A percentile compares a stretch with the other conserved stretches of the same genome.
phyloP scores from a whole-genome alignment of 306 rosid species.

The Malus fusca region DNA sequence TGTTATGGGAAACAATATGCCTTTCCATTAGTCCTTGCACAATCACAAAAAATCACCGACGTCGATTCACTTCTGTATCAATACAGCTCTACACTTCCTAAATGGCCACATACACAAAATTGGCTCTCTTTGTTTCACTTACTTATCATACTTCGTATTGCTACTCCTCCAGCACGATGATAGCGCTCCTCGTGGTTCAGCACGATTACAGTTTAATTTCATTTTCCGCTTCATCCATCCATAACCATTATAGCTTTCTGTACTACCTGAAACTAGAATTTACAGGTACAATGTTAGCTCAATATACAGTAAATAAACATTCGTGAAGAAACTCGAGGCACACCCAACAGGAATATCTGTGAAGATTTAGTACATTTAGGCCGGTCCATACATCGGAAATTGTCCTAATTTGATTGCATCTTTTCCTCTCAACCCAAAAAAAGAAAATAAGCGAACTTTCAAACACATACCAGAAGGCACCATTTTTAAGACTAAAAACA shows the following conservation, averaged over 20 bases:
- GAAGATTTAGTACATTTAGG: neutral
- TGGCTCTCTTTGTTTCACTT: constrained; percentile 4
- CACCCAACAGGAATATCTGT: neutral
- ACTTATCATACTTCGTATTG: neutral
- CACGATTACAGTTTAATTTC: neutral
- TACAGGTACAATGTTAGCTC: neutral
- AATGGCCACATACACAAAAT: constrained; percentile 20
- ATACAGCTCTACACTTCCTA: constrained; percentile 16
- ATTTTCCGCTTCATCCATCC: constrained; percentile 14
- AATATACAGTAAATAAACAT: neutral
- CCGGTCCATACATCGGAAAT: neutral
- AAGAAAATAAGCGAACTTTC: too few relatives aligned
- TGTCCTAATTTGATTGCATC: neutral
- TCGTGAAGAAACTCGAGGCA: neutral
- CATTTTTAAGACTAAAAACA: too few relatives aligned
- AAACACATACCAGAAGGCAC: too few relatives aligned
- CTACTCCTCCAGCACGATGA: constrained; percentile 2
- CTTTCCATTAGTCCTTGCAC: neutral
- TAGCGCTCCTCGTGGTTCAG: constrained; percentile 7
- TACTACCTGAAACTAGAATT: neutral
- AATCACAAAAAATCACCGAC: constrained; percentile 7
- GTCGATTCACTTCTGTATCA: neutral
- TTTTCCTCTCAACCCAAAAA: neutral
- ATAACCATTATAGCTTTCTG: constrained; percentile 3
- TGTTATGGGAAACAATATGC: neutral